A percentile compares a stretch with the other conserved stretches of the same genome.
Evolutionary conservation across 2,329 filamentous ascomycete species (phyloP).

Genomic region (Aspergillaceae sp.): DNA sequence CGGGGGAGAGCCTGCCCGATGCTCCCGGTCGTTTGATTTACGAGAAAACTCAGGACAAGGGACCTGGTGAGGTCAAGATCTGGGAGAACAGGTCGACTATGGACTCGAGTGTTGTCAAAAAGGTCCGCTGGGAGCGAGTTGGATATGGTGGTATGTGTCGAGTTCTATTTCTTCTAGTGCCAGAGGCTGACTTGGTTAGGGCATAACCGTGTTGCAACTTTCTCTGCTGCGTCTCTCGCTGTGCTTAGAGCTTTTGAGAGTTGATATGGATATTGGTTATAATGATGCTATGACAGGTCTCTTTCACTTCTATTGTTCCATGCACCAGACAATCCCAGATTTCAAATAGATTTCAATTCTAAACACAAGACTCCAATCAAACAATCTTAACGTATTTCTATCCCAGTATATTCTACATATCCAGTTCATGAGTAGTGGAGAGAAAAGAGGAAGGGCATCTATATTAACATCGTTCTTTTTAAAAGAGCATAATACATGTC

Average conservation of each 20-base stretch:
- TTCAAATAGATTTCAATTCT: neutral
- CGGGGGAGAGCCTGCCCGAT: slow-evolving; percentile 17
- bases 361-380: neutral
- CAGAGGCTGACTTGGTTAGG: slow-evolving; percentile 14
- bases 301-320: neutral
- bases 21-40: slow-evolving; percentile 22
- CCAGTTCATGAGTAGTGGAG: neutral
- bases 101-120: slow-evolving; percentile 22
- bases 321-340: too few species aligned
- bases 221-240: slow-evolving; percentile 29
- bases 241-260: slow-evolving; percentile 31
- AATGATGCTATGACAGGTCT: neutral
- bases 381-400: neutral
- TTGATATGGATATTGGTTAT: slow-evolving; percentile 7
- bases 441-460: neutral
- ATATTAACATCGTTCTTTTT: neutral
- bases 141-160: slow-evolving; percentile 34
- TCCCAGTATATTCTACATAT: neutral
- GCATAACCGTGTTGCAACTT: slow-evolving; percentile 35
- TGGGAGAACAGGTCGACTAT: slow-evolving; percentile 26
- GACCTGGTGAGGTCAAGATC: slow-evolving; percentile 26
- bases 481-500: slow-evolving; percentile 1
- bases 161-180: neutral
- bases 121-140: slow-evolving; percentile 37
- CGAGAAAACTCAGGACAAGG: slow-evolving; percentile 19